These are phyloP conservation scores for Grosmannia serpens DNA, from an alignment of 2,329 filamentous ascomycete species.

Conservation along the genomic window DNA sequence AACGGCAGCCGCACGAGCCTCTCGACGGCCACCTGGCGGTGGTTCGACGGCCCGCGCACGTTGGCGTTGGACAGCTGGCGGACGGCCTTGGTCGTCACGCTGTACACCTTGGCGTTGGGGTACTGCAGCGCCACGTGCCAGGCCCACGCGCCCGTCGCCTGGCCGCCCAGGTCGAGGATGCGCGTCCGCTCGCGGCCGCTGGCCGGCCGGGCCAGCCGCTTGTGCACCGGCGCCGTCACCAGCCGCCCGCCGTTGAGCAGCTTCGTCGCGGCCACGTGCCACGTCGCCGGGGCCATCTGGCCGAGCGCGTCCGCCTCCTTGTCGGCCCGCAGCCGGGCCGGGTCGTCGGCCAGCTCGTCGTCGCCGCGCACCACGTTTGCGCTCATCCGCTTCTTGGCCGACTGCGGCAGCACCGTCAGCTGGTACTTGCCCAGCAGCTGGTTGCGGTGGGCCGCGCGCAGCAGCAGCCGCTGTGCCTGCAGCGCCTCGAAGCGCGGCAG, in stretches of 20 bases:
- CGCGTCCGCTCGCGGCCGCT: constrained; percentile 42
- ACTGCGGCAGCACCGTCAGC: constrained; percentile 57
- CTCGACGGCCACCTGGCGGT: constrained; percentile 69
- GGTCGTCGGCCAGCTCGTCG: constrained; percentile 50
- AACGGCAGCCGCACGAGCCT: constrained; percentile 76
- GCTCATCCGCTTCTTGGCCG: constrained; percentile 58
- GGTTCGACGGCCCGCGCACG: constrained; percentile 75
- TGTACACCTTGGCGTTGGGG: constrained; percentile 77
- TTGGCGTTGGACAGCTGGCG: constrained; percentile 61
- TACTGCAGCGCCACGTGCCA: constrained; percentile 87
- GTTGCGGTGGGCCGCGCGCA: constrained; percentile 61
- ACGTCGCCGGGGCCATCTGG: constrained; percentile 52
- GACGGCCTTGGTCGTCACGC: constrained; percentile 62
- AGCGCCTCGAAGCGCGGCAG: constrained; percentile 79
- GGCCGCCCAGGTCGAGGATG: constrained; percentile 78
- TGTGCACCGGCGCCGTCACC: constrained; percentile 51
- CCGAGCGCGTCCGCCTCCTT: constrained; percentile 70
- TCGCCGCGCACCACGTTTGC: constrained; percentile 65
- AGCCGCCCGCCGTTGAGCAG: constrained; percentile 53
- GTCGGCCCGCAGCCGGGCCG: constrained; percentile 53
- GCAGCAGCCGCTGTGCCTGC: constrained; percentile 68
- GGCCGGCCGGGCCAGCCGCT: constrained; percentile 45
- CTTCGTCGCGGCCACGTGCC: constrained; percentile 51
- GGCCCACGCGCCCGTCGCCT: constrained; percentile 82
- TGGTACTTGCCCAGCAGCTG: constrained; percentile 80